Conservation (phyloP, 2,329 filamentous ascomycete species). For the Camptophora hylomeconis region DNA sequence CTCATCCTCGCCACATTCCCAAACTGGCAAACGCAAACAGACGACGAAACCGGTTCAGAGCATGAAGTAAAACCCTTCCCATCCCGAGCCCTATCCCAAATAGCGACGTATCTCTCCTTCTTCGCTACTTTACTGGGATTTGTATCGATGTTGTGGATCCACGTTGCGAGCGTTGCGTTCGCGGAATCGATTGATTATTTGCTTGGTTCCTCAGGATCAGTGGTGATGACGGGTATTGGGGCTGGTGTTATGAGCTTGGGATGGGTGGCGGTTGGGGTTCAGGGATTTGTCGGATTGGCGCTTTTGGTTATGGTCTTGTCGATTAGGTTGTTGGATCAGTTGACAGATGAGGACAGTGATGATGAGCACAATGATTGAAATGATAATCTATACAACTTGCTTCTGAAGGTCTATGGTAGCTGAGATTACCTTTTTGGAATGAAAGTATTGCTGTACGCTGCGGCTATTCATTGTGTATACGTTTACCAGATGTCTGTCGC, state of each 20-base stretch:
- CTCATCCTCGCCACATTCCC: background rate
- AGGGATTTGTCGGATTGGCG: background rate
- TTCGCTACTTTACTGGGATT: constrained; percentile 6
- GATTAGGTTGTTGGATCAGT: background rate
- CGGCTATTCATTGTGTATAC: too few relatives aligned
- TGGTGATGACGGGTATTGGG: constrained; percentile 9
- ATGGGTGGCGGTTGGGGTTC: constrained; percentile 6
- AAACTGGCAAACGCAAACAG: background rate
- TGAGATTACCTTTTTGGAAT: too few relatives aligned
- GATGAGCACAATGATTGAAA: background rate
- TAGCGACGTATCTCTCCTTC: background rate
- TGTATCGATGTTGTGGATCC: constrained; percentile 12
- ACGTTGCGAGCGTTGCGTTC: constrained; percentile 9
- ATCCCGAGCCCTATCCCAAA: background rate
- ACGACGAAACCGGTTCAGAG: background rate
- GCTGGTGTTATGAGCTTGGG: constrained; percentile 10
- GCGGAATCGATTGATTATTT: constrained; percentile 9
- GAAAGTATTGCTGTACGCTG: too few relatives aligned
- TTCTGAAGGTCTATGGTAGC: too few relatives aligned
- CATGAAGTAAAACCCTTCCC: constrained; percentile 2
- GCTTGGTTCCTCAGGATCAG: constrained; percentile 8
- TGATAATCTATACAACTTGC: constrained; percentile 2
- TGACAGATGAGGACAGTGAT: background rate
- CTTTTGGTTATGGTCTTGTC: background rate
- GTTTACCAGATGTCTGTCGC: too few relatives aligned